Evolutionary conservation across 169 alveolate species (phyloP).

Genomic region (Perkinsus olseni): DNA sequence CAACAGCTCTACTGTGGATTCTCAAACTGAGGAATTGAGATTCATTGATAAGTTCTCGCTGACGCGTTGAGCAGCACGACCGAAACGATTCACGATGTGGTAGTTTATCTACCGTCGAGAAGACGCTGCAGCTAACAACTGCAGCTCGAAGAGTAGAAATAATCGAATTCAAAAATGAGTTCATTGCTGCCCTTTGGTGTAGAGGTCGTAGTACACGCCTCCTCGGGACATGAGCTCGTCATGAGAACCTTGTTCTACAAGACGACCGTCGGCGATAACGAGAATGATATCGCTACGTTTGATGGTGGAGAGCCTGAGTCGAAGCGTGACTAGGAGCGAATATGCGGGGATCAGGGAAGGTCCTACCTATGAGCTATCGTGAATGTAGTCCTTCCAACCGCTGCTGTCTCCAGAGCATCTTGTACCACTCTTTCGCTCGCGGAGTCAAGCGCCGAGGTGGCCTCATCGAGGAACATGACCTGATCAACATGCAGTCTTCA

Average conservation of each 20-base stretch:
- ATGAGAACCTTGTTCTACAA: constrained; percentile 47
- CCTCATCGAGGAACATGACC: constrained; percentile 70
- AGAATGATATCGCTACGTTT: constrained; percentile 41
- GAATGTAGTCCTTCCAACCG: constrained; percentile 39
- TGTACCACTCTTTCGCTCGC: constrained; percentile 33
- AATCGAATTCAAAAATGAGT: too few relatives aligned
- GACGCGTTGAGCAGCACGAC: background rate
- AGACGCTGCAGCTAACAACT: too few relatives aligned
- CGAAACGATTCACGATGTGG: too few relatives aligned
- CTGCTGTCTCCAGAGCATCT: constrained; percentile 28
- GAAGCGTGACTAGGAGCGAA: background rate
- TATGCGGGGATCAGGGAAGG: too few relatives aligned
- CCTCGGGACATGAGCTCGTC: constrained; percentile 10
- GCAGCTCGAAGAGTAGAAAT: too few relatives aligned
- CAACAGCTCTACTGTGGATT: too few relatives aligned
- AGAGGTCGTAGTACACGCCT: background rate
- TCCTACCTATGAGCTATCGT: constrained; percentile 46
- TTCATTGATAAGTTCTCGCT: background rate
- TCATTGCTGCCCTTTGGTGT: background rate
- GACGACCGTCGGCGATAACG: constrained; percentile 35
- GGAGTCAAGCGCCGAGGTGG: constrained; percentile 73
- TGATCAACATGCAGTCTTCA: background rate
- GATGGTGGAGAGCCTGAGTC: constrained; percentile 33
- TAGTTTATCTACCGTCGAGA: too few relatives aligned
- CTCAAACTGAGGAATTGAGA: background rate